Base-by-base conservation (phyloP, 495 filamentous ascomycete species). In the Xylaria telfairii region DNA sequence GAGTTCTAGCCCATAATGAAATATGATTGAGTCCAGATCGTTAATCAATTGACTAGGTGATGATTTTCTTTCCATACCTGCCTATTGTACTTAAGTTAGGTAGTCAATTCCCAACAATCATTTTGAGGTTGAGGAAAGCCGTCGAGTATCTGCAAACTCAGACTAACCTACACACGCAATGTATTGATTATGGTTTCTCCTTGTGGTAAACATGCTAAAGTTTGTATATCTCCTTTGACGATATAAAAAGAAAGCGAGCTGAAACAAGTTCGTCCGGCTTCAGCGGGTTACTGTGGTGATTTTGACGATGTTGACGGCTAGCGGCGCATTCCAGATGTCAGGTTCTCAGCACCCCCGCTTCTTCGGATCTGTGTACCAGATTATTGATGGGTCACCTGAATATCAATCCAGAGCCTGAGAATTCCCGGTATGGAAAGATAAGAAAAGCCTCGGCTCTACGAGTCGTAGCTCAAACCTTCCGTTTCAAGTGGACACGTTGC, bases 261-360 rank as follows among this genome's bases (percentile, higher is more conserved):
- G 44, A n/a, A 1, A 51, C 21, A 24, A 53, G 34, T 49, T 26
- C 34, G n/a, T 24, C 47, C 32, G 46, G 47, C 65, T 53, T 60
- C 51, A 44, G 54, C 39, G 37, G 65, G 39, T 46, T 68, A 32
- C 65, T 13, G 3, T 46, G 53, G 51, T 60, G 51, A 44, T 34
- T 41, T 19, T 41, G 54, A 47, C 65, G 12, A 57, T 60, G 65
- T 54, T 44, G 32, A 28, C 61, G 61, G 69, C 61, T 71, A 66
- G 61, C 61, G 64, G 53, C 64, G 62, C 69, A 71, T 65, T 71
- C 64, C 69, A 66, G 69, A 28, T 65, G 51, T 56, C 61, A 70
- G 42, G 67, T 17, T 62, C 56, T 59, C 57, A 73, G 47, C 44
- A 39, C 26, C 65, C 65, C 65, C 65, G 65, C 65, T 68, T 60